Evolutionary conservation across 768 basidiomycete genomes (phyloP).

Genomic region (Trametes maxima): DNA sequence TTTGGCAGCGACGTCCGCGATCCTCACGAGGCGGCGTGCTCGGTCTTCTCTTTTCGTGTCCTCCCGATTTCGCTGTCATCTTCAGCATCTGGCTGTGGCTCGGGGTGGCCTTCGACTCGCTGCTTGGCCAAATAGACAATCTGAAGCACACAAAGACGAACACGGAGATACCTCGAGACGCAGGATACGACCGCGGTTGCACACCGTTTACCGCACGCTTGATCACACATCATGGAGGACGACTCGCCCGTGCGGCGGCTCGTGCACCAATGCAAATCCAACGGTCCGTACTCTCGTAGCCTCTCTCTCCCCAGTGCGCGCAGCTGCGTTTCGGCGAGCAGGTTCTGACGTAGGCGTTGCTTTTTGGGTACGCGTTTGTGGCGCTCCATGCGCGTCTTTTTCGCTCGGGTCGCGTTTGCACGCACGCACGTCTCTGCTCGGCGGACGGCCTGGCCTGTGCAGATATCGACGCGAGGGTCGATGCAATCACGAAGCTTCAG

Average conservation of each 20-base stretch:
- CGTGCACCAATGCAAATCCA: constrained; percentile 35
- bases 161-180: neutral
- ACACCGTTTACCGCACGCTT: neutral
- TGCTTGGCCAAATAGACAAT: neutral
- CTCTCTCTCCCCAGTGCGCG: neutral
- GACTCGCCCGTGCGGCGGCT: constrained; percentile 33
- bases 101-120: neutral
- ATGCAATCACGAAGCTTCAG: constrained; percentile 79
- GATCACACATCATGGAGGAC: constrained; percentile 37
- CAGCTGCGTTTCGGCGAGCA: neutral
- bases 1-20: constrained; percentile 22
- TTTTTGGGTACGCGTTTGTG: constrained; percentile 5
- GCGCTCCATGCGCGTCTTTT: constrained; percentile 9
- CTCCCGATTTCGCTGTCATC: neutral
- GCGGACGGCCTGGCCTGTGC: constrained; percentile 15
- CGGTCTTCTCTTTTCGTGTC: neutral
- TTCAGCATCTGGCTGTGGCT: neutral
- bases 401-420: neutral
- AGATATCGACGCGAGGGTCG: constrained; percentile 84
- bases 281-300: constrained; percentile 28
- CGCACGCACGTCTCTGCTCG: constrained; percentile 4
- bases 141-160: neutral
- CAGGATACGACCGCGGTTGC: neutral
- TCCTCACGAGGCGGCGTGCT: constrained; percentile 14
- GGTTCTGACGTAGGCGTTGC: constrained; percentile 2